Evolutionary conservation across 768 basidiomycete species (phyloP), one percentile per base, ranked within the genome.

Genomic region (Boletellus sp.): DNA sequence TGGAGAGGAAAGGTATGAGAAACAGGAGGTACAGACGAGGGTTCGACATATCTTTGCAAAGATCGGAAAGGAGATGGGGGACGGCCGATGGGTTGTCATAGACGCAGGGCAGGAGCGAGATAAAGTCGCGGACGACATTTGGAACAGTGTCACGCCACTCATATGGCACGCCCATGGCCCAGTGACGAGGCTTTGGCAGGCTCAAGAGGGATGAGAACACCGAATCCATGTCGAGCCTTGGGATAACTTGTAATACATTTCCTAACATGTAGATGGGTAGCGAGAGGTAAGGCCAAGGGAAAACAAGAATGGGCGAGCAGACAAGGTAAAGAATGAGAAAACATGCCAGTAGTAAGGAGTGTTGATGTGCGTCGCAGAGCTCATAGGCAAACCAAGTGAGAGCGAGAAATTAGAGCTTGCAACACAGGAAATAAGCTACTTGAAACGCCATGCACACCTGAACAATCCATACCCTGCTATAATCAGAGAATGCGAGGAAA

Each of bases 1-100:
- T 58, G 94, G 94, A 4, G 78, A 80, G 46, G 94, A 95, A 69
- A 76, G 92, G 35, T 95, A 94, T 56, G 93, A 96, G 72, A 84
- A 78, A 58, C 78, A 80, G 52, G 86, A 86, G 49, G 74, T 91
- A 70, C 91, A 94, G 65, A 67, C 63, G 37, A 72, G 75, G 36
- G 91, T 92, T 23, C 68, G 84, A 28, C 67, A 71, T 22, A 67
- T 80, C 1, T 92, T 92, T 60, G 64, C 70, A 53, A 68, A 70
- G 46, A 79, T 90, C 46, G 79, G 76, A 1, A 63, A 65, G 28
- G 84, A 87, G 60, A 75, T 82, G 35, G 62, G 57, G 20, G 56
- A 57, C 16, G 63, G 56, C 19, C 64, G 59, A n/a, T 87, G 86
- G 86, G 70, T 78, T 2, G 67, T 67, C 4, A 60, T 87, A 24